phyloP scores from a whole-genome alignment of 208 protist genomes.

The Dictyostelium gargantuum region DNA sequence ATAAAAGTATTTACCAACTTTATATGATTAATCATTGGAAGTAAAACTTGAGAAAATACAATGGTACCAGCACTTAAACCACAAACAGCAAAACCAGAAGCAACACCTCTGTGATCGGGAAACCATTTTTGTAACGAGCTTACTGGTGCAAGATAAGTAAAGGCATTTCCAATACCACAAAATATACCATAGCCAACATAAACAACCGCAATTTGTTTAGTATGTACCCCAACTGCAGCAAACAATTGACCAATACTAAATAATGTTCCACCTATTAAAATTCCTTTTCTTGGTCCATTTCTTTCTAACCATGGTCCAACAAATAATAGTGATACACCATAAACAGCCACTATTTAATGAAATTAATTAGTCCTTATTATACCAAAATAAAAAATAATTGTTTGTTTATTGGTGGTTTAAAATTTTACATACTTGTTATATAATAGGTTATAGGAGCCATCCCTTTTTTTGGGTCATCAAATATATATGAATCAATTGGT shows the following conservation, averaged over 20 bases:
- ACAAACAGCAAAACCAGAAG: background rate
- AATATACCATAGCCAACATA: constrained; percentile 3
- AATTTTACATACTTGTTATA: constrained; percentile 7
- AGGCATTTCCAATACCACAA: background rate
- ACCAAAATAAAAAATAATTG: background rate
- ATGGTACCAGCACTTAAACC: background rate
- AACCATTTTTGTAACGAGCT: constrained; percentile 14
- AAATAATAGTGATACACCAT: background rate
- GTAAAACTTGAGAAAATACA: background rate
- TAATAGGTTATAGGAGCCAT: background rate
- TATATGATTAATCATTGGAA: background rate
- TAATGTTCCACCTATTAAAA: background rate
- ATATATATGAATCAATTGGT: background rate
- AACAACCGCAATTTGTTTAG: background rate
- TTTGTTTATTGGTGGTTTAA: background rate
- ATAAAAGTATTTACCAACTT: background rate
- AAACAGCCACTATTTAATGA: too few relatives aligned
- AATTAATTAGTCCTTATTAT: too few relatives aligned
- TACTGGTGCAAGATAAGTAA: background rate
- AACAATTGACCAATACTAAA: background rate
- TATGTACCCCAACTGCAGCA: background rate
- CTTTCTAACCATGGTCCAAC: background rate
- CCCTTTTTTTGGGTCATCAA: background rate
- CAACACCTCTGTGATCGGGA: constrained; percentile 5
- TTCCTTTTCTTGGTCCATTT: background rate